Evolutionary conservation across 331 rosid species (phyloP).

Genomic region (Stylosanthes scabra): DNA sequence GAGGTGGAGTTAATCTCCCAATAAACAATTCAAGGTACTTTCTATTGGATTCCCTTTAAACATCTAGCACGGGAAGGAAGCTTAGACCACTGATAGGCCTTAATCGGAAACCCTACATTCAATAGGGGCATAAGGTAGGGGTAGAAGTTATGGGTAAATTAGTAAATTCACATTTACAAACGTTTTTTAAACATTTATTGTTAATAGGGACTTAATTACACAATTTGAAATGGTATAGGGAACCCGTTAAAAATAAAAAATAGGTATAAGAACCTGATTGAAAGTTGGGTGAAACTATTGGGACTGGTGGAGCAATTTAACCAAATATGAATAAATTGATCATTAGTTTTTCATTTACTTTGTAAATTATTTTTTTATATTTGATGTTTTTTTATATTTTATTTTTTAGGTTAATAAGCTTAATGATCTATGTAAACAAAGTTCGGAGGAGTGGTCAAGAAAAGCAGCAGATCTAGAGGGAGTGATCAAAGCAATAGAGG

Average conservation of each 20-base stretch:
- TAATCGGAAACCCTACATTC: no score
- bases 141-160: no score
- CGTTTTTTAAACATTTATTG: no score
- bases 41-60: constrained; percentile 92
- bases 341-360: neutral
- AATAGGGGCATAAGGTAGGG: no score
- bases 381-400: neutral
- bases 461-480: constrained; percentile 96
- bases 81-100: constrained; percentile 77
- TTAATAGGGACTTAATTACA: no score
- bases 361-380: constrained; percentile 2
- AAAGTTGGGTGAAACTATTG: no score
- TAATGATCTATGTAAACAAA: constrained; percentile 82
- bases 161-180: no score
- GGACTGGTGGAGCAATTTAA: no score
- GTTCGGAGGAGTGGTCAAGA: constrained; percentile 87
- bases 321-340: neutral
- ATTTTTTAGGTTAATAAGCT: constrained; percentile 75
- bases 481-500: constrained; percentile 91
- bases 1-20: constrained; percentile 71
- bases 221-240: no score
- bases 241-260: no score
- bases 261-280: no score
- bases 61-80: constrained; percentile 92
- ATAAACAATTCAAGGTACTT: constrained; percentile 98